Evolutionary conservation across 768 basidiomycete species (phyloP).

Genomic region (Xanthoconium purpureum): DNA sequence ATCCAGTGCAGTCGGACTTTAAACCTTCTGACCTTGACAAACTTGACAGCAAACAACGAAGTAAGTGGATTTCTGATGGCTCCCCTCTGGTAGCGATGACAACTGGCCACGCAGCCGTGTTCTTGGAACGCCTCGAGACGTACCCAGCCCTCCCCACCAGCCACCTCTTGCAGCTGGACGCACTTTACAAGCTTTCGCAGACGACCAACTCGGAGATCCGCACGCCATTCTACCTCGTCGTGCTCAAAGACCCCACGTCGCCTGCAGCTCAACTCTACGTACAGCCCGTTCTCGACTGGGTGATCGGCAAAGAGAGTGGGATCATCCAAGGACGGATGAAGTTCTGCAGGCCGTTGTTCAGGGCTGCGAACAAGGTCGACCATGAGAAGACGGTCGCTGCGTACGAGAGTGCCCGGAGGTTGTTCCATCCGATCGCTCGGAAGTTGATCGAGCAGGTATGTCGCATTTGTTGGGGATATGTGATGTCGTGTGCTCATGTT

Average conservation of each 20-base stretch:
- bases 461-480: no score
- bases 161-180: slow-evolving; percentile 43
- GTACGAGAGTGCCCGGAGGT: slow-evolving; percentile 31
- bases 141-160: slow-evolving; percentile 40
- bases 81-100: slow-evolving; percentile 45
- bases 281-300: slow-evolving; percentile 43
- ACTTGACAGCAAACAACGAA: slow-evolving; percentile 51
- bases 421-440: slow-evolving; percentile 52
- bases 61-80: slow-evolving; percentile 23
- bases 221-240: slow-evolving; percentile 49
- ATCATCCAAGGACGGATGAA: slow-evolving; percentile 54
- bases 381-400: slow-evolving; percentile 33
- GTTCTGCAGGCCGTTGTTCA: slow-evolving; percentile 51
- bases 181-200: slow-evolving; percentile 41
- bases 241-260: slow-evolving; percentile 39
- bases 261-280: slow-evolving; percentile 31
- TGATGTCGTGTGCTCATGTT: no score
- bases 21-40: slow-evolving; percentile 44
- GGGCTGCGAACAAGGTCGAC: slow-evolving; percentile 38
- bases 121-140: slow-evolving; percentile 51
- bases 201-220: slow-evolving; percentile 52
- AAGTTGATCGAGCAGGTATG: slow-evolving; percentile 49
- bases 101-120: slow-evolving; percentile 40
- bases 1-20: slow-evolving; percentile 41
- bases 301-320: slow-evolving; percentile 39